Percentiles rank a stretch among this genome's conserved stretches.
Evolutionary conservation across 208 protist species (phyloP).

Genomic region (Willaertia magna): DNA sequence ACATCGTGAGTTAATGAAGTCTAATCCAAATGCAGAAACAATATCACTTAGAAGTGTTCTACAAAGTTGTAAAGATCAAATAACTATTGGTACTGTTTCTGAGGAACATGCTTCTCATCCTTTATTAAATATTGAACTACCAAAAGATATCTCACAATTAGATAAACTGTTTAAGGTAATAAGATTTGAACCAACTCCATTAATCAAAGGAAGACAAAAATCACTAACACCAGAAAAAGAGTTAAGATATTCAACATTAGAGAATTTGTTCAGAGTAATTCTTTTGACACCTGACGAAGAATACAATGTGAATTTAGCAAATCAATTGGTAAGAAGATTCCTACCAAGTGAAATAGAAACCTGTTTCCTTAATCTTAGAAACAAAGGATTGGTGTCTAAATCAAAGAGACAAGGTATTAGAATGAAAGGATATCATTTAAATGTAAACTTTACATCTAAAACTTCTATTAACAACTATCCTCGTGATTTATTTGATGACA

Average conservation of each 20-base stretch:
- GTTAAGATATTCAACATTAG: background rate
- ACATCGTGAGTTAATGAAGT: background rate
- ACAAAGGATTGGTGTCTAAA: background rate
- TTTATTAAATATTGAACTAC: background rate
- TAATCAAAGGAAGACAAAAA: background rate
- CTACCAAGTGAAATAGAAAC: background rate
- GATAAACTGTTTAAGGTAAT: background rate
- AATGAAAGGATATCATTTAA: background rate
- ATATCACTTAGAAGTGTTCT: background rate
- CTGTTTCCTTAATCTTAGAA: background rate
- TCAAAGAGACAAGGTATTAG: background rate
- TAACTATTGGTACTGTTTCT: background rate
- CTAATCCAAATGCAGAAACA: background rate
- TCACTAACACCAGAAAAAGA: background rate
- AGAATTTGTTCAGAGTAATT: background rate
- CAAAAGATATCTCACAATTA: background rate
- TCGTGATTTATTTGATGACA: background rate
- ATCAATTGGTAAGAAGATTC: background rate
- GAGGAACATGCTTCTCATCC: background rate
- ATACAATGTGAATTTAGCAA: background rate
- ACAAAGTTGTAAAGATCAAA: background rate
- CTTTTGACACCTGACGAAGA: background rate
- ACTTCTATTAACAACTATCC: background rate
- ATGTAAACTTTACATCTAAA: background rate
- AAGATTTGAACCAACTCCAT: background rate